phyloP scores from a whole-genome alignment of 768 basidiomycete genomes.

The Mycena olivaceomarginata region DNA sequence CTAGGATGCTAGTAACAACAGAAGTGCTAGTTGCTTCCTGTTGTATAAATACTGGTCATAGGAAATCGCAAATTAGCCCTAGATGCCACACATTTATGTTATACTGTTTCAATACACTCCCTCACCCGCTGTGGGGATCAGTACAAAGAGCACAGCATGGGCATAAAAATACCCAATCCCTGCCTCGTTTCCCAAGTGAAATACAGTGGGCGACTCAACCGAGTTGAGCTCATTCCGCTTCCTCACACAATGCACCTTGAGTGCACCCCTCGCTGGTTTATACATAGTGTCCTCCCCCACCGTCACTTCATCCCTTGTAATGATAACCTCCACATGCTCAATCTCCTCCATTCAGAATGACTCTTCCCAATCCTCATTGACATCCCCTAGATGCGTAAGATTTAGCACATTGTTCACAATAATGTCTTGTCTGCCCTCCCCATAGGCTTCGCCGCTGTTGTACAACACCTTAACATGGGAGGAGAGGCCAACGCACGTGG shows the following conservation, averaged over 20 bases:
- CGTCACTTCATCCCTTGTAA: neutral
- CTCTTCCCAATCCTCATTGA: neutral
- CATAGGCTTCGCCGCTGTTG: neutral
- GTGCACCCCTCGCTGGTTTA: no score
- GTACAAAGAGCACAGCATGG: constrained; percentile 29
- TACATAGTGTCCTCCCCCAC: no score
- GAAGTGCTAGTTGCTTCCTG: no score
- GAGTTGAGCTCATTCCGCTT: constrained; percentile 2
- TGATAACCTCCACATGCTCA: neutral
- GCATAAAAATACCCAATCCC: constrained; percentile 2
- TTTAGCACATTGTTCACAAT: constrained; percentile 7
- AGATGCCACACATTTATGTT: no score
- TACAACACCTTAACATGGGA: constrained; percentile 1
- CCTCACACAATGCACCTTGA: constrained; percentile 10
- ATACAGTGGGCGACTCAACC: neutral
- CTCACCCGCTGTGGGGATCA: constrained; percentile 33
- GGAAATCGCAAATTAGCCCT: no score
- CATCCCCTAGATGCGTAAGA: neutral
- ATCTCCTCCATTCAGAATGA: neutral
- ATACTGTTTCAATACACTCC: no score
- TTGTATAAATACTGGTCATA: no score
- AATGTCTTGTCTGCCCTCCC: neutral
- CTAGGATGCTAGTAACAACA: no score
- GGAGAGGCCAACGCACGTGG: constrained; percentile 8
- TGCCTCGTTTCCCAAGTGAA: constrained; percentile 19